These are phyloP conservation scores for Phaeophleospora eucalypticola DNA, from an alignment of 2,329 filamentous ascomycete genomes.

Conservation along the genomic window DNA sequence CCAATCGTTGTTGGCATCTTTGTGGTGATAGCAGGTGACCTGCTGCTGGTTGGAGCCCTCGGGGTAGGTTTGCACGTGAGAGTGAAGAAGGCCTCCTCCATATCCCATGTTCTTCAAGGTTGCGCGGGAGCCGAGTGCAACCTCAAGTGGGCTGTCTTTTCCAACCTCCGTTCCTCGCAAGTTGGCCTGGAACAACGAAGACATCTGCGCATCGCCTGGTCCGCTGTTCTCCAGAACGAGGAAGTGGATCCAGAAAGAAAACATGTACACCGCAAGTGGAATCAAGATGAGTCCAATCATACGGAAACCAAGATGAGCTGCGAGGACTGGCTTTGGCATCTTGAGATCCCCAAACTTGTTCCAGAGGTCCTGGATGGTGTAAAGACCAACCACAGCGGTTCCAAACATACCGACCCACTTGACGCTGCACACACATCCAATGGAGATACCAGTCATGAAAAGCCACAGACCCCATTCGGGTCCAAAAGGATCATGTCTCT, in stretches of 20 bases:
- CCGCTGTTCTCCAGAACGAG: constrained; percentile 88
- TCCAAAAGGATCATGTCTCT: constrained; percentile 81
- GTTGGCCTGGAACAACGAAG: constrained; percentile 97
- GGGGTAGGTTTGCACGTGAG: constrained; percentile 92
- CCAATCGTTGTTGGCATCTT: constrained; percentile 99
- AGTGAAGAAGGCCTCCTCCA: constrained; percentile 91
- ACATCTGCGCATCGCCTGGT: constrained; percentile 99
- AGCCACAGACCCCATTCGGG: constrained; percentile 94
- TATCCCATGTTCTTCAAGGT: constrained; percentile 99
- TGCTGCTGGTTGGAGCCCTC: constrained; percentile 94
- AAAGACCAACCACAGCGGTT: constrained; percentile 88
- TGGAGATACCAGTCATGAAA: constrained; percentile 86
- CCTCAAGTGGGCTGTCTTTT: constrained; percentile 87
- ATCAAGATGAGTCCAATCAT: constrained; percentile 84
- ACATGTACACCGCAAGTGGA: constrained; percentile 86
- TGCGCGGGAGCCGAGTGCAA: constrained; percentile 81
- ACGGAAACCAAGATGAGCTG: constrained; percentile 73
- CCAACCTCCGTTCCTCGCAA: constrained; percentile 89
- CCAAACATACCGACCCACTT: constrained; percentile 97
- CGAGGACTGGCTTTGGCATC: constrained; percentile 75
- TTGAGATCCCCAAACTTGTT: constrained; percentile 92
- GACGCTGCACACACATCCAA: constrained; percentile 96
- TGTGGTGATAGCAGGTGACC: constrained; percentile 98
- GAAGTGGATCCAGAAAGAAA: constrained; percentile 94
- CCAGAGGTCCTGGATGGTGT: constrained; percentile 96